Base-by-base conservation (phyloP, 108 stramenopile species). In the Bacterosira constricta region DNA sequence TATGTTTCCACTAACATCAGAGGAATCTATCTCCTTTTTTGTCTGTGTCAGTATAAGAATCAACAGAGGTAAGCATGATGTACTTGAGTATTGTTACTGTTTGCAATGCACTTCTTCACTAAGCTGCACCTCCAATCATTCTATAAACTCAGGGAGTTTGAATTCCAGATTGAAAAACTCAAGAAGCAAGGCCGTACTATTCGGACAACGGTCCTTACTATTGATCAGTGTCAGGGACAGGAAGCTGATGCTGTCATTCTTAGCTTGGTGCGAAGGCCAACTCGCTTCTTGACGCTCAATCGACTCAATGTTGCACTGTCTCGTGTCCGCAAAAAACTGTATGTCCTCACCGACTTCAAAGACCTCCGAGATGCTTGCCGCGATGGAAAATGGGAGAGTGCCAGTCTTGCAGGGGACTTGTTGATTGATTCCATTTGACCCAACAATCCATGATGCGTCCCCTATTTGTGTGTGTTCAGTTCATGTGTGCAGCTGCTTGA, bases 211-310 rank as follows among this genome's bases (percentile, higher is more conserved):
- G 60, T 80, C 29, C 56, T 80, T 20, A 80, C 79, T 6, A 75
- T 80, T 23, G 79, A 80, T 80, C 79, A 80, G 49, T 80, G 79
- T 35, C 79, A 80, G 31, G 79, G 79, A 61, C 79, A 80, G 52
- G 79, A 80, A 57, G 73, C 79, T 23, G 79, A 80, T 61, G 71
- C 59, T 50, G 73, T 80, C 18, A 73, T 80, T 44, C 66, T 80
- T 3, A 80, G 79, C 32, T 39, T 80, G 29, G 79, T 69, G 21
- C 69, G 50, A 27, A 77, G 72, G 38, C 81, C 81, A 46, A 82
- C 81, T 27, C 44, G 38, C 6, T 82, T 82, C 57, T 63, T 82
- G 27, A 71, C 58, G 1, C 27, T 73, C 21, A 70, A 78, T 47
- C 64, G 81, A 15, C 63, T 82, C 12, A 82, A 77, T 77, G 81